Evolutionary conservation across 2,329 filamentous ascomycete species (phyloP), one percentile per base, ranked within the genome.

Genomic region (Chrysosporium queenslandicum): DNA sequence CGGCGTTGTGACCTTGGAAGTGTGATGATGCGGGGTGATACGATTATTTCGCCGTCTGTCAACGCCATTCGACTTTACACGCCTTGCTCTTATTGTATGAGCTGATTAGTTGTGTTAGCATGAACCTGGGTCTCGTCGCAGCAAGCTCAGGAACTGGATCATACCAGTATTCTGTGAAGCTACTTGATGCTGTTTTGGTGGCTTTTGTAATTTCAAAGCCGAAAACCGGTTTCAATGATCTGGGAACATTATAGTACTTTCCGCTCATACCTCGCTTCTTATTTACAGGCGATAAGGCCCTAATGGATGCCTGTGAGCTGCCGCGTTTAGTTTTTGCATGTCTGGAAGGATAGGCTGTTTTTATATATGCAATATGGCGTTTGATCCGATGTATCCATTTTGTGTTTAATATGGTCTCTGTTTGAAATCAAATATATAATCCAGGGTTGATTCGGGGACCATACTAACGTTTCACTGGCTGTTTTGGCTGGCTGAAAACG

Each of bases 1-100:
- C 39, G 49, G 49, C 49, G 49, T 51, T 51, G 34, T 43, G 49
- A 40, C 49, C 45, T 45, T 16, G 29, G 40, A 45, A 51, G 39
- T 40, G 29, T 45, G 41, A 37, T 45, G 27, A 36, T 21, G 49
- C 39, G 30, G 32, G 49, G 27, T 51, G 49, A 36, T 45, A 51
- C 21, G 40, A 51, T n/a, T 6, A 45, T 51, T 51, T 51, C 30
- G 30, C 49, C 30, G 30, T 45, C 39, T 27, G 37, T 20, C 21
- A n/a, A 23, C 45, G 21, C 40, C 32, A 27, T 20, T 45, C 18
- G 47, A 30, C 23, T 32, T 12, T 20, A 45, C 29, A 45, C 30
- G 49, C 29, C 40, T 36, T 41, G 21, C 25, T 37, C 12, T n/a
- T 23, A 20, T 21, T 25, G 7, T 39, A 39, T 40, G 46, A 32